Conservation (phyloP, 352 stramenopile genomes). For the Pythium coloratum region DNA sequence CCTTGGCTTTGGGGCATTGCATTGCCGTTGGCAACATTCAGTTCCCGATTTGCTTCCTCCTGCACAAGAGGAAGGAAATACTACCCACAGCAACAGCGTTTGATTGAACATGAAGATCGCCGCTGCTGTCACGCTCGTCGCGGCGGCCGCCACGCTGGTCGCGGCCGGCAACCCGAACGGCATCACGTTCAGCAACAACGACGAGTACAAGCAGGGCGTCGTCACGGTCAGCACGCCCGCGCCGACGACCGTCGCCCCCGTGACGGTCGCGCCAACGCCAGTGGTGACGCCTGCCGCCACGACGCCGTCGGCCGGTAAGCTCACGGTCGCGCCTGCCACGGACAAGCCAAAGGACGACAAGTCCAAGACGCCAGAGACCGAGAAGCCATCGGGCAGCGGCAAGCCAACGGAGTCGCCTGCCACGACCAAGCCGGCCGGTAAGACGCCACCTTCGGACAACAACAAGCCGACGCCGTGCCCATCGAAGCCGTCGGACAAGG, state of each 20-base stretch:
- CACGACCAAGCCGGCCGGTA: neutral
- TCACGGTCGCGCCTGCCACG: neutral
- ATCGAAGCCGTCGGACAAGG: neutral
- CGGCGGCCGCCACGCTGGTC: slow-evolving; percentile 10
- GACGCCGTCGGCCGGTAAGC: neutral
- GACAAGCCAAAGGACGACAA: slow-evolving; percentile 2
- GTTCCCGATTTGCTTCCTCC: slow-evolving; percentile 22
- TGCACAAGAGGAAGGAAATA: slow-evolving; percentile 12
- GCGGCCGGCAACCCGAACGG: slow-evolving; percentile 20
- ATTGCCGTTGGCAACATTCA: neutral
- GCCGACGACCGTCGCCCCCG: neutral
- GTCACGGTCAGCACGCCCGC: neutral
- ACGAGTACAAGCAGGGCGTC: slow-evolving; percentile 11
- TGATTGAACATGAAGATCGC: slow-evolving; percentile 14
- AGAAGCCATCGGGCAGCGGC: neutral
- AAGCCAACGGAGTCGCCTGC: slow-evolving; percentile 2
- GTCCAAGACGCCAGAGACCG: neutral
- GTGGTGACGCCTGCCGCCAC: neutral
- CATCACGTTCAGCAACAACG: slow-evolving; percentile 14
- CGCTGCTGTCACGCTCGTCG: slow-evolving; percentile 15
- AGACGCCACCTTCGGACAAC: slow-evolving; percentile 4
- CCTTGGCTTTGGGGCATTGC: no score
- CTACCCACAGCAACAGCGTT: neutral
- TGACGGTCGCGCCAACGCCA: slow-evolving; percentile 1
- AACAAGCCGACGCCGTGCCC: slow-evolving; percentile 12